Evolutionary conservation across 768 basidiomycete genomes (phyloP), one percentile per base, ranked within the genome.

Genomic region (Tulasnella sp.): DNA sequence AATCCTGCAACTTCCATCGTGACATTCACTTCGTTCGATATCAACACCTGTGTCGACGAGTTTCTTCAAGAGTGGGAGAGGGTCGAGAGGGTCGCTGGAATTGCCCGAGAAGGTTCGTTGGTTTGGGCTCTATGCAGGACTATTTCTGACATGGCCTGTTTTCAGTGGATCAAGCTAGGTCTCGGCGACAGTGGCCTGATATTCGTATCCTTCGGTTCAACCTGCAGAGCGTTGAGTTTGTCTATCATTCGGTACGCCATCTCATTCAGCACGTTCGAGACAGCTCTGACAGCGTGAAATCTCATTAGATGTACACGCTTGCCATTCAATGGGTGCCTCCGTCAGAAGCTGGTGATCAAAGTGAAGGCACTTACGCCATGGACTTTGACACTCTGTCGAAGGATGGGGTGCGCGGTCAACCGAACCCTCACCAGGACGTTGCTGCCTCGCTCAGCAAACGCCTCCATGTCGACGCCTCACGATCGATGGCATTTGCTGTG

Each of bases 31-130:
- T 93, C 93, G 1, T 91, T 93, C 79, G 88, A 95, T 80, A 91
- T 96, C 79, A 89, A 94, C 79, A 90, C 90, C 9, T 96, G 94
- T 80, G 93, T 97, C 25, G 91, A 92, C 77, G 91, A 94, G 79
- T 96, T 97, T 81, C 83, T 93, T 79, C 93, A 95, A 80, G 94
- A 96, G 82, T 97, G 95, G 94, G 93, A 93, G 52, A 86, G 92
- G 67, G 92, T 97, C 38, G 93, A 93, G 25, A 96, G 95, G 83
- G 94, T 96, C 88, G 93, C 96, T 15, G 93, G 96, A 36, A 94
- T 97, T 75, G 95, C 94, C 15, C 89, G 93, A 77, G 93, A 96
- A 85, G 89, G 94, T 93, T 72, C 15, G 29, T 39, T 76, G 85
- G 80, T 3, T 8, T 5, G 15, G 19, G 17, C 40, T 75, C 36